phyloP scores from a whole-genome alignment of 176 grass and related monocot species.

The Carex littledalei region DNA sequence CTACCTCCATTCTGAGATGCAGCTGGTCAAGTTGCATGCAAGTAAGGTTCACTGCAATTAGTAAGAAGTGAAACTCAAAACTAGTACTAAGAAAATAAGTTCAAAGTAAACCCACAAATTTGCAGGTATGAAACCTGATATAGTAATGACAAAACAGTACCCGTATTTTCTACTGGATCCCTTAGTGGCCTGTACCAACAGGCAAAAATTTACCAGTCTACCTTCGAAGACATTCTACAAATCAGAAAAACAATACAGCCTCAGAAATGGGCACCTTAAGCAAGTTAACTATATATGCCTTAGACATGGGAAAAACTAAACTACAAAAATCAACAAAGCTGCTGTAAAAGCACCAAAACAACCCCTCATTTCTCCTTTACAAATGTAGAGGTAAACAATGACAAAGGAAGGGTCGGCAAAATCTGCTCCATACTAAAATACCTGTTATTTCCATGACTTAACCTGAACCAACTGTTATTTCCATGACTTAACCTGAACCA shows the following conservation, averaged over 20 bases:
- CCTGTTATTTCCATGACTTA: background rate
- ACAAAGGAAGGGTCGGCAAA: background rate
- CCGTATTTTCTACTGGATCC: background rate
- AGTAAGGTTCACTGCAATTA: constrained; percentile 4
- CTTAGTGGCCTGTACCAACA: background rate
- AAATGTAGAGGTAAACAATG: background rate
- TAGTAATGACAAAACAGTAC: background rate
- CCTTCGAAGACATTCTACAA: background rate
- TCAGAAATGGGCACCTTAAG: background rate
- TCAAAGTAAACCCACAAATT: background rate
- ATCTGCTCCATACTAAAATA: background rate
- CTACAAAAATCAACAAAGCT: background rate
- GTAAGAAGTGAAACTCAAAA: background rate
- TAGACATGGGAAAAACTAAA: background rate
- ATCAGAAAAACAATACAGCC: background rate
- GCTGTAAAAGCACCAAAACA: background rate
- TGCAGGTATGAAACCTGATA: background rate
- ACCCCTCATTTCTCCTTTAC: background rate
- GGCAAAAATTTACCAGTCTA: background rate
- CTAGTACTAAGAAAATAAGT: background rate
- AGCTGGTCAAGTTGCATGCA: background rate
- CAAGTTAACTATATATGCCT: background rate
- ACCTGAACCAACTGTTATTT: background rate
- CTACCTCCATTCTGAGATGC: constrained; percentile 10
- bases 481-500: background rate